phyloP scores from a whole-genome alignment of 2,329 filamentous ascomycete genomes.

The Allantophomopsis cytisporea region DNA sequence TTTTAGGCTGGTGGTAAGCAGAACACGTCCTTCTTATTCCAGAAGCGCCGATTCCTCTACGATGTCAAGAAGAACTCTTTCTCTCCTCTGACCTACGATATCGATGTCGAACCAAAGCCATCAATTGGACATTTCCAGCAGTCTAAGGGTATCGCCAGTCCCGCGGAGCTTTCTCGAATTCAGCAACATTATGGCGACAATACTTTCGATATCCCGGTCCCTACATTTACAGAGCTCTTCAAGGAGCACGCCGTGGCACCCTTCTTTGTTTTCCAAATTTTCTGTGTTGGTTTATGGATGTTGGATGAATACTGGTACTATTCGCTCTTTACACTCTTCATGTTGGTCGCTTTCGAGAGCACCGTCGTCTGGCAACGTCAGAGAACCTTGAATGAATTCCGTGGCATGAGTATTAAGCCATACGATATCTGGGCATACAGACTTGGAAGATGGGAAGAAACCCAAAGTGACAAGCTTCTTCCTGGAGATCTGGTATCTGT shows the following conservation, averaged over 20 bases:
- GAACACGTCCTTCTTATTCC: conserved; percentile 83
- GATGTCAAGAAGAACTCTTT: conserved; percentile 60
- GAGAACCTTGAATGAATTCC: conserved; percentile 89
- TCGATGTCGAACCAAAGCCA: conserved; percentile 79
- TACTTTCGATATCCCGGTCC: conserved; percentile 94
- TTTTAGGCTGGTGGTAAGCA: conserved; percentile 54
- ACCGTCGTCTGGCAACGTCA: conserved; percentile 99
- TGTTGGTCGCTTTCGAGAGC: conserved; percentile 95
- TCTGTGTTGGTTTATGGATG: conserved; percentile 97
- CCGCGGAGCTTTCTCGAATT: conserved; percentile 64
- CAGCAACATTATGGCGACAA: conserved; percentile 93
- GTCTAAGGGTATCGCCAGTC: conserved; percentile 59
- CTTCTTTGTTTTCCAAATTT: conserved; percentile 98
- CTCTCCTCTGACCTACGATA: conserved; percentile 65
- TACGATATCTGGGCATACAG: conserved; percentile 90
- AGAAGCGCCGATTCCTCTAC: conserved; percentile 94
- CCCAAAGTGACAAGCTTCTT: conserved; percentile 80
- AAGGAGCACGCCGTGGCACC: conserved; percentile 96
- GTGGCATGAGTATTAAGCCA: conserved; percentile 98
- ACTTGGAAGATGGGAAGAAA: conserved; percentile 74
- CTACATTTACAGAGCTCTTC: conserved; percentile 90
- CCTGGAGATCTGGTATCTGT: conserved; percentile 91
- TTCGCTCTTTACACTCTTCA: conserved; percentile 95
- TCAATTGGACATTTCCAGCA: conserved; percentile 65
- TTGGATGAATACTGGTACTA: conserved; percentile 99